Base-by-base conservation (phyloP, 2,329 filamentous ascomycete species). In the Catunica adiposa region DNA sequence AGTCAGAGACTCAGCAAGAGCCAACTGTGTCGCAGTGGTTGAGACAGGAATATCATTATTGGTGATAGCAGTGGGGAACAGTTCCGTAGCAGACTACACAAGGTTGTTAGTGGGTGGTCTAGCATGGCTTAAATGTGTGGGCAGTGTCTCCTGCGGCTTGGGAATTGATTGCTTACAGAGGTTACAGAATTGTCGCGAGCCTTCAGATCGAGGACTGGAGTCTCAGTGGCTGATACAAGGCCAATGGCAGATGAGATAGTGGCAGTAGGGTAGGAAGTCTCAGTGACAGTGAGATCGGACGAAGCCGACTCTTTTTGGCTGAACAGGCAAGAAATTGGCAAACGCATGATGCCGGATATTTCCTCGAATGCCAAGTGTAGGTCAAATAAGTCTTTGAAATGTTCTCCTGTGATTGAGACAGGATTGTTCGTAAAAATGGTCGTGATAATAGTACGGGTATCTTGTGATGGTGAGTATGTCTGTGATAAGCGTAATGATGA, bases 21-120 rank as follows among this genome's bases (percentile, higher is more conserved):
- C 55, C 9, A 58, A 17, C 47, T 44, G 34, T 9, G 54, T 42
- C n/a, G 54, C 47, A n/a, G 48, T 62, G 61, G 8, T 64, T 62
- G 23, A 65, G 63, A 29, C 37, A 6, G 37, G 29, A 17, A 53
- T 23, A 17, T 53, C 54, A 25, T 29, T 15, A 29, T 58, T 42
- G 25, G 54, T 50, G 23, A 57, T 60, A 17, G 50, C 48, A 20
- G 59, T 58, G 7, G 57, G 58, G 20, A 57, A 48, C 15, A 26
- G 31, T 29, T 40, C 31, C 14, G 51, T 53, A 23, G 51, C 22
- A 17, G 34, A 6, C 51, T 53, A 23, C 1, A 23, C 15, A n/a
- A 5, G 5, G 4, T 9, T 15, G 22, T 15, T 53, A 25, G 31
- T 48, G 15, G 6, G 44, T 22, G 11, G 15, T n/a, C n/a, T 14